Base-by-base conservation (phyloP, 2,329 filamentous ascomycete species). In the Fusarium nisikadoi region DNA sequence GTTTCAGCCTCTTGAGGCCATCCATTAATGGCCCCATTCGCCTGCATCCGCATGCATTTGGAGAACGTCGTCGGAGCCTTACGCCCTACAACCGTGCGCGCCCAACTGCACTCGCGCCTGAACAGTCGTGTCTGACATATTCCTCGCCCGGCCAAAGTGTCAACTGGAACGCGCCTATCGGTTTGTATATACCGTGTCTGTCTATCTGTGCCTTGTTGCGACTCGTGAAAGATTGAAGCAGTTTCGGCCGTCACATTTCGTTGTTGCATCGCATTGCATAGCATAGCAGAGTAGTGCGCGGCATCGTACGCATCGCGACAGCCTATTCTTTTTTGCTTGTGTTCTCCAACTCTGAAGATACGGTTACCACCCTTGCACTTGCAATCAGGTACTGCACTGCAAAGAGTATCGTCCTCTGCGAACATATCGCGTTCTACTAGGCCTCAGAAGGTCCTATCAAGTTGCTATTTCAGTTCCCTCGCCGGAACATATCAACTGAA, bases 51-150 rank as follows among this genome's bases (percentile, higher is more conserved):
- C 61, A 57, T 55, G 65, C 65, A 62, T 68, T 56, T 75, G 74
- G 61, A 71, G 70, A 64, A 74, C 38, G 31, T 74, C 64, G 57
- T 74, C 65, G 67, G 69, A 72, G 75, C 75, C 75, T 75, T 76
- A 77, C 68, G 71, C 65, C 68, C 50, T 69, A 45, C 58, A 65
- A 46, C 75, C 69, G 69, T 76, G 70, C 64, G 74, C 71, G 75
- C 75, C 75, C 74, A 77, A 77, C 73, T 68, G 74, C 73, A 70
- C 65, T 66, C 55, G 72, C 72, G 70, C 74, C 74, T 73, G 60
- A 75, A 62, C 59, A 49, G 54, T 36, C 54, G 54, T 72, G 54
- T 61, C 62, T 62, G 61, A 56, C 55, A 72, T 70, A 62, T 66
- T 71, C 63, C 39, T 75, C 68, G 71, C 67, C 69, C 62, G 52